These are phyloP conservation scores for Eustoma russellianum DNA, from an alignment of 257 asterid species.

Conservation along the genomic window DNA sequence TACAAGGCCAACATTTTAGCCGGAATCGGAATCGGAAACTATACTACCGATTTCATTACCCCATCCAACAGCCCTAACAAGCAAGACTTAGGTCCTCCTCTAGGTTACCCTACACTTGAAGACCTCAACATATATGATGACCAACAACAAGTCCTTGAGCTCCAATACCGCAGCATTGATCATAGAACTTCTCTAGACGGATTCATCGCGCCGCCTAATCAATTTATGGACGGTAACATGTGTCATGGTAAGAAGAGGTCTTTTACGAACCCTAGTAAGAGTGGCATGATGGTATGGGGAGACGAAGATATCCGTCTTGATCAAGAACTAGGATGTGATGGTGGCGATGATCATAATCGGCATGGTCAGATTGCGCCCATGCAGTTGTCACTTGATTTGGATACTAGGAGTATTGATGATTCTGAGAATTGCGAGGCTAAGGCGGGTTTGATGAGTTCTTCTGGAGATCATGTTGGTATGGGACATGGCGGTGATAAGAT, in stretches of 20 bases:
- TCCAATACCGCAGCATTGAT: constrained; percentile 17
- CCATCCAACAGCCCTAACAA: too few relatives aligned
- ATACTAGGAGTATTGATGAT: constrained; percentile 8
- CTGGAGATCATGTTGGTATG: too few relatives aligned
- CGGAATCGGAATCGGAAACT: too few relatives aligned
- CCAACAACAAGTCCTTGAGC: constrained; percentile 44
- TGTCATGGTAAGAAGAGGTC: too few relatives aligned
- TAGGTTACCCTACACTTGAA: constrained; percentile 64
- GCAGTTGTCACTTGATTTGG: constrained; percentile 20
- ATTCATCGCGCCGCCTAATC: constrained; percentile 18
- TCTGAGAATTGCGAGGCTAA: constrained; percentile 54
- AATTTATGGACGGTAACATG: constrained; percentile 1
- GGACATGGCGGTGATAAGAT: constrained; percentile 38
- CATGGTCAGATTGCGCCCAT: too few relatives aligned
- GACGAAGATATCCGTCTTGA: constrained; percentile 44
- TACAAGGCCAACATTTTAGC: too few relatives aligned
- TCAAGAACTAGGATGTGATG: constrained; percentile 49
- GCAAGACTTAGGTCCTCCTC: constrained; percentile 37
- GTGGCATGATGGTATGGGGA: constrained; percentile 59
- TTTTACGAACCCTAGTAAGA: constrained; percentile 24
- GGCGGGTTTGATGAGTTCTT: constrained; percentile 16
- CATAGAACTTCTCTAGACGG: constrained; percentile 35
- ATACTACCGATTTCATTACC: constrained; percentile 7
- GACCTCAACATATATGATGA: constrained; percentile 77
- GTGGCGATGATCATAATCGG: too few relatives aligned